Evolutionary conservation across 768 basidiomycete species (phyloP), one percentile per base, ranked within the genome.

Genomic region (Suillus subaureus): DNA sequence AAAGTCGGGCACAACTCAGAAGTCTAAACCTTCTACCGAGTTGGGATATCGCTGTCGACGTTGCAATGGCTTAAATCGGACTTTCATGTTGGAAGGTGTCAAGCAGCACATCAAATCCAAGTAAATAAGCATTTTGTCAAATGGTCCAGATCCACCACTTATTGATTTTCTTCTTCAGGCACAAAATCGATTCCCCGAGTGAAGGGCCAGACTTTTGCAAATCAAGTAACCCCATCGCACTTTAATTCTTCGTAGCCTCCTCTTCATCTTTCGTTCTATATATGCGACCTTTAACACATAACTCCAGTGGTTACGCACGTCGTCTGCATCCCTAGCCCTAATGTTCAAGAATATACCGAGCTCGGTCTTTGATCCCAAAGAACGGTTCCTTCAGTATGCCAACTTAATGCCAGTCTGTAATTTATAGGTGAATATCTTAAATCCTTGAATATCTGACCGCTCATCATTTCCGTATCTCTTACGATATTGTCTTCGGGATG

Each of bases 331-430:
- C 9, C 6, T 23, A 62, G 6, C 26, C 18, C 31, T 35, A 35
- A 51, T 55, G 13, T 35, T 28, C 21, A 60, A 6, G 26, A 21
- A 9, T 42, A 54, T 54, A 54, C 13, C 26, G 40, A 16, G 21
- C 4, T 15, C 13, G 4, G 51, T 28, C 23, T 40, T 40, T 42
- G 40, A 40, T 35, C 66, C 68, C 70, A 18, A 69, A 73, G 65
- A 70, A 75, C 61, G 37, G 61, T 60, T 49, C 61, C 66, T 75
- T 73, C 73, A 69, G 68, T 69, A 76, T 74, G 68, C 16, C 42
- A 21, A 43, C 21, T 21, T 23, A 18, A 15, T 51, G 26, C 51
- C 47, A 49, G 28, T 26, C 49, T 51, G 15, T 26, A 2, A 49
- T 15, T 15, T 11, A 23, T n/a, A 23, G 45, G 12, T 23, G 15